Base-by-base conservation (phyloP, 148 eudicot genomes). In the Diospyros kaki region DNA sequence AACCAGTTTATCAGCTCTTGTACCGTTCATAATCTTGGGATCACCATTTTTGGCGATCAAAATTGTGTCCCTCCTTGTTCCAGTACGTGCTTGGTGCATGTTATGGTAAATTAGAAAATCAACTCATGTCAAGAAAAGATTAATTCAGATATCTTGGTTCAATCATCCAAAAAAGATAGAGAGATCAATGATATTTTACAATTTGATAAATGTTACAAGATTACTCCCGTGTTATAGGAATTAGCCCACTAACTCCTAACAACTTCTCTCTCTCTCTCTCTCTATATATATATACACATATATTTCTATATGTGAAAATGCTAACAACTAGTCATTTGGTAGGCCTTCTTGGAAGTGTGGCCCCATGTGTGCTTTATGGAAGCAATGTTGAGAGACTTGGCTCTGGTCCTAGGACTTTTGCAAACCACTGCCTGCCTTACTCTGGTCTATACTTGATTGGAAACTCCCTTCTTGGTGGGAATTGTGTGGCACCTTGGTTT, bases 321-420 rank as follows among this genome's bases (percentile, higher is more conserved):
- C 66, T 58, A 10, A 38, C 7, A 12, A 3, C 45, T 12, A 69
- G 70, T 44, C 70, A 18, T 44, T 76, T 75, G 43, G 51, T 79
- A 90, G 94, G 98, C 86, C 69, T 93, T 64, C 89, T 93, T 72
- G 98, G 98, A 76, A 83, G 83, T 76, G 83, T 93, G 68, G 98
- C 96, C 46, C 98, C 98, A 9, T 90, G 98, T 70, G 89, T 91
- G 78, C 89, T 93, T n/a, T 89, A 87, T 82, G 98, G 90, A 85
- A 83, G 87, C 86, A 93, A 86, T 84, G 90, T 73, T 4, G 98
- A 90, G 81, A 89, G 98, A 77, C 87, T 91, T 75, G 90, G 86
- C 58, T 83, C 89, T 76, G 70, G 75, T 58, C 84, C 90, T 54
- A 86, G 88, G 64, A 85, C 84, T 70, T 93, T 93, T 81, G 58